Base-by-base conservation (phyloP, 495 filamentous ascomycete genomes). In the Penicillium atrosanguineum region DNA sequence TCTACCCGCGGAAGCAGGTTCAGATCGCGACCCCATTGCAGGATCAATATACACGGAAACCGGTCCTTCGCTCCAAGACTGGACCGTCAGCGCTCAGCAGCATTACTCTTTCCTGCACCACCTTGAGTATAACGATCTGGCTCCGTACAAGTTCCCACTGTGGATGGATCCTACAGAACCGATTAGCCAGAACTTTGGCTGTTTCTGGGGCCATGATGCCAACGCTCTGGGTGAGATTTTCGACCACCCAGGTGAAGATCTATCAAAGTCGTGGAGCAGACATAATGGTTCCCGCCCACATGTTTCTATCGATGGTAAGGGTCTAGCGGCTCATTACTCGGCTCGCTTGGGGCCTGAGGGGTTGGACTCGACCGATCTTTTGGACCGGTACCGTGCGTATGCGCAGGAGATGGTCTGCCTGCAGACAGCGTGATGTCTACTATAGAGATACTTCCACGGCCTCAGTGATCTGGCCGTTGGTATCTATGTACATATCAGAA, bases 51-150 rank as follows among this genome's bases (percentile, higher is more conserved):
- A 70, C 39, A 63, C 64, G 16, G 59, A 69, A 2, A 61, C 61
- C 25, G 72, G 70, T 2, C 69, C 69, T 0, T 65, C 62, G 7
- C 59, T 76, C 56, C 59, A 61, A 4, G 68, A 76, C 5, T 82
- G 80, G 79, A 73, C 71, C 7, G 72, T 79, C 16, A 69, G 71
- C 47, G 77, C 78, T 3, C 79, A 82, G 59, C 75, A 79, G 43
- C 79, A 83, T 51, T 81, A 82, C 56, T 80, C 75, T 7, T 77
- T 83, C 50, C 65, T 83, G 12, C 63, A 74, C 20, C 77, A 82
- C 49, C 69, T 83, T 1, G 79, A 81, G 55, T 53, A 62, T 5
- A 62, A 71, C 45, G 58, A 72, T 14, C 55, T 81, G 46, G 55
- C 61, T 31, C 69, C 61, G 15, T 83, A 83, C 58, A 80, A 80